Conservation (phyloP, 352 stramenopile species). For the Phytopythium litorale region DNA sequence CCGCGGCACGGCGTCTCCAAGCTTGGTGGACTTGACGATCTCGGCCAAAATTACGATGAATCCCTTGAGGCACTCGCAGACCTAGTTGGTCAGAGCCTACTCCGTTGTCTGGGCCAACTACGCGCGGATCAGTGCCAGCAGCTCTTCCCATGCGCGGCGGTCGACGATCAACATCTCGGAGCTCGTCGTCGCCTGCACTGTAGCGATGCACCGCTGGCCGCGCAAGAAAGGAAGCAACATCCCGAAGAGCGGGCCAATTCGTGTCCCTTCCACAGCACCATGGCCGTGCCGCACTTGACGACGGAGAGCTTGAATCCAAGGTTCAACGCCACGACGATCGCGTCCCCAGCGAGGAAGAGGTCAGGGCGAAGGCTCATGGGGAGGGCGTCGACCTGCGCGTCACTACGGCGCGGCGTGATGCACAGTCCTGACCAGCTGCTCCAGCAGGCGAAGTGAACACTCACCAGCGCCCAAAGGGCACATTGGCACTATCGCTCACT, state of each 20-base stretch:
- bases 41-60: conserved; percentile 73
- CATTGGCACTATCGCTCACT: conserved; percentile 66
- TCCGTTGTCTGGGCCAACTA: conserved; percentile 39
- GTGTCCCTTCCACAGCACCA: conserved; percentile 69
- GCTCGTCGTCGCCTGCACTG: conserved; percentile 56
- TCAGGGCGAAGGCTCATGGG: conserved; percentile 57
- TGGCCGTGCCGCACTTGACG: conserved; percentile 54
- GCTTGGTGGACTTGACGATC: conserved; percentile 68
- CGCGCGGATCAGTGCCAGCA: conserved; percentile 38
- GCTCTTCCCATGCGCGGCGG: conserved; percentile 39
- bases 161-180: conserved; percentile 60
- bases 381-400: conserved; percentile 49
- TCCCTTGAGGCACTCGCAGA: conserved; percentile 55
- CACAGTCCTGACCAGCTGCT: no score
- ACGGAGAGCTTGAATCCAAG: conserved; percentile 67
- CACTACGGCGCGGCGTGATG: conserved; percentile 50
- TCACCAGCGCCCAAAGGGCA: conserved; percentile 79
- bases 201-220: conserved; percentile 52
- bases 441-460: conserved; percentile 71
- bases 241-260: conserved; percentile 64
- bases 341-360: conserved; percentile 71
- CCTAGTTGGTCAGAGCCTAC: conserved; percentile 38
- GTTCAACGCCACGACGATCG: conserved; percentile 61
- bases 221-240: conserved; percentile 72
- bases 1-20: conserved; percentile 20